Evolutionary conservation across 441 rosid species (phyloP), one percentile per base, ranked within the genome.

Genomic region (Gossypium gossypioides): DNA sequence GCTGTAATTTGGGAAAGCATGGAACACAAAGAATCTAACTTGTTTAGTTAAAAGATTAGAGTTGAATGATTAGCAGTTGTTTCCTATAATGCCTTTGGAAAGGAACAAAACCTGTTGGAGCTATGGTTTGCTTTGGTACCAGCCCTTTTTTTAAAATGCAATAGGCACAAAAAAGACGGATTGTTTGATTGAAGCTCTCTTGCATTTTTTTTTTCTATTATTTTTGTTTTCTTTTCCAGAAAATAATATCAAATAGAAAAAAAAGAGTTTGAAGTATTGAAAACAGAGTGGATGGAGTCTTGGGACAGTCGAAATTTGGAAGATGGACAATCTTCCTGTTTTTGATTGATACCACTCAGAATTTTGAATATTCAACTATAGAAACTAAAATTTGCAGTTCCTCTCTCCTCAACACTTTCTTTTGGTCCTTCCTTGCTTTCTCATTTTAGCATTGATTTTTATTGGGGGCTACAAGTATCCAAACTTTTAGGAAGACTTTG

Each of bases 401-500:
- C 29, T 64, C 32, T 40, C 15, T 12, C 32, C 29, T 25, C n/a
- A 8, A 3, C 16, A 29, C 15, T 22, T 10, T 64, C 27, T 64
- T 42, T 42, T 61, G 22, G 5, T 42, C 24, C 72, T 34, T 0
- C 65, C 65, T n/a, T 25, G 21, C 18, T 18, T n/a, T 34, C 67
- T 34, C 48, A 16, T 60, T 70, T 24, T 42, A 13, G 6, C 7
- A 7, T 44, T 44, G 0, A 4, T 15, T 54, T 61, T 69, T 6
- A 22, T 27, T 8, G 46, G 6, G 10, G 12, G 2, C 12, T 40
- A 15, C 22, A 13, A 64, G 4, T 40, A 19, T 64, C 52, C 54
- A 19, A 42, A 19, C 50, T 29, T 40, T 40, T 29, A 60, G 5
- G 29, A 13, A 1, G 89, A 80, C 82, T 88, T 77, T 79, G 74